Percentiles rank a stretch among this genome's conserved stretches.
phyloP scores from a whole-genome alignment of 345 rosid species.

The Garcia nutans region DNA sequence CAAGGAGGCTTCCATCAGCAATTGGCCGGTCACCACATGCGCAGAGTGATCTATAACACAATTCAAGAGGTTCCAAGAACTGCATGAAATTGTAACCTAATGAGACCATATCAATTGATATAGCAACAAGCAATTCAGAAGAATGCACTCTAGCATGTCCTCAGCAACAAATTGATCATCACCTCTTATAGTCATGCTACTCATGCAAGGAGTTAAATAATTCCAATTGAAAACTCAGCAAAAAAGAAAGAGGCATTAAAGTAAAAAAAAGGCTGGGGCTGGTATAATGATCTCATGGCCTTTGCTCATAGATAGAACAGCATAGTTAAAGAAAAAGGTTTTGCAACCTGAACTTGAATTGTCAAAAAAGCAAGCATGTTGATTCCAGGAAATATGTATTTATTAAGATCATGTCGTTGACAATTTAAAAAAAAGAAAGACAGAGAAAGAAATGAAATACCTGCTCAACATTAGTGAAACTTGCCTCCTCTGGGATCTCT shows the following conservation, averaged over 20 bases:
- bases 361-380: neutral
- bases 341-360: neutral
- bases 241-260: neutral
- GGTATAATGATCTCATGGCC: neutral
- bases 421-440: neutral
- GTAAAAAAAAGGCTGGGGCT: neutral
- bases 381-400: neutral
- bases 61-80: conserved; percentile 96
- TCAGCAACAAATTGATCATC: neutral
- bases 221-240: neutral
- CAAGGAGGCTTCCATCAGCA: conserved; percentile 97
- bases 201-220: neutral
- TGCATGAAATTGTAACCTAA: conserved; percentile 27
- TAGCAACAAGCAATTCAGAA: neutral
- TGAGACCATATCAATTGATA: conserved; percentile 13
- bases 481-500: conserved; percentile 77
- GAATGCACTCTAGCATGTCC: neutral
- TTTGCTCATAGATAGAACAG: neutral
- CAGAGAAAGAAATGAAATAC: conserved; percentile 11
- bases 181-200: neutral
- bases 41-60: conserved; percentile 89
- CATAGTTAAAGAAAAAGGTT: neutral
- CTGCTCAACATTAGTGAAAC: conserved; percentile 81
- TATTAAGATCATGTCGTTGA: neutral
- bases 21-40: conserved; percentile 83